These are phyloP conservation scores for Penicillium roqueforti DNA, from an alignment of 495 filamentous ascomycete genomes.

Conservation along the genomic window DNA sequence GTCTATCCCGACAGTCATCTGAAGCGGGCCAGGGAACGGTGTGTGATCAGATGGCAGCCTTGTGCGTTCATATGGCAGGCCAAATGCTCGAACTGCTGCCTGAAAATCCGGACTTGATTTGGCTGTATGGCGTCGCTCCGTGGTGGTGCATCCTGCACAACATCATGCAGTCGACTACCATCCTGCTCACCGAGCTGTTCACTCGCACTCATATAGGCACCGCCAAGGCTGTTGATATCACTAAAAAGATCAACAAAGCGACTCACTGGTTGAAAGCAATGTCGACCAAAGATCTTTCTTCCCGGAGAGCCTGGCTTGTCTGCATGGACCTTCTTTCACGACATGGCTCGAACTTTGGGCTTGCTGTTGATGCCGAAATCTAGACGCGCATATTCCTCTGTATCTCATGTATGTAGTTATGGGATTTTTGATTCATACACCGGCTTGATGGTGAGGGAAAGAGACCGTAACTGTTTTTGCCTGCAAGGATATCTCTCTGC, in stretches of 20 bases:
- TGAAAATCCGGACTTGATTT: slow-evolving; percentile 25
- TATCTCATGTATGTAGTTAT: not conserved
- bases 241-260: slow-evolving; percentile 44
- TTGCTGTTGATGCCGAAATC: slow-evolving; percentile 5
- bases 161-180: slow-evolving; percentile 53
- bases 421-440: not conserved
- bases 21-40: slow-evolving; percentile 21
- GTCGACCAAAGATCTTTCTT: slow-evolving; percentile 41
- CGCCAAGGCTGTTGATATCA: slow-evolving; percentile 33
- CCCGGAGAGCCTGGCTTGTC: slow-evolving; percentile 41
- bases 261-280: slow-evolving; percentile 48
- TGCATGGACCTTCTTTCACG: slow-evolving; percentile 22
- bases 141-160: slow-evolving; percentile 62
- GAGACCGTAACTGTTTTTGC: not conserved
- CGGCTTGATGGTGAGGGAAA: not conserved
- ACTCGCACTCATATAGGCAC: slow-evolving; percentile 35
- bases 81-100: slow-evolving; percentile 48
- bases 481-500: not conserved
- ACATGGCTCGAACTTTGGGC: slow-evolving; percentile 10
- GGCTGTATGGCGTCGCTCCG: slow-evolving; percentile 44
- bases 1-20: slow-evolving; percentile 25
- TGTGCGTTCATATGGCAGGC: slow-evolving; percentile 48
- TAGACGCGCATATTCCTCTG: not conserved
- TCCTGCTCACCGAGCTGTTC: slow-evolving; percentile 54
- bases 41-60: slow-evolving; percentile 44